Evolutionary conservation across 331 rosid species (phyloP).

Genomic region (Quercus lobata): DNA sequence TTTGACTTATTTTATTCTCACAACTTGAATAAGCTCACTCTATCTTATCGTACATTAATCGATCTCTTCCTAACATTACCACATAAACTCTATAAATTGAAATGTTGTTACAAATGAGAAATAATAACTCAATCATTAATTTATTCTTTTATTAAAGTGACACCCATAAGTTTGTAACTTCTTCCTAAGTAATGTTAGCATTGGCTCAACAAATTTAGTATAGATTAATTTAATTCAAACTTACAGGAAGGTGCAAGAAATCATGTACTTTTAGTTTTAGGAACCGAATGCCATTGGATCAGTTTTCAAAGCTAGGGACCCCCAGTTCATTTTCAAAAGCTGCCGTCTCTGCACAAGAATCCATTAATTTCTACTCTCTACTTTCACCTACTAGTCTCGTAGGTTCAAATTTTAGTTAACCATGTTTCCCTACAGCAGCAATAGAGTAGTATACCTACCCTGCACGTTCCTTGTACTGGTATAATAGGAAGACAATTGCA

Average conservation of each 20-base stretch:
- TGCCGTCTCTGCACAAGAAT: constrained; percentile 7
- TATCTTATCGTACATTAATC: too few relatives aligned
- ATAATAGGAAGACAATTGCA: constrained; percentile 7
- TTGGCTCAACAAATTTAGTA: not conserved
- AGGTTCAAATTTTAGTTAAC: constrained; percentile 30
- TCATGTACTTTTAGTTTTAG: not conserved
- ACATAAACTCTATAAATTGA: too few relatives aligned
- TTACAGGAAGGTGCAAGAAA: constrained; percentile 19
- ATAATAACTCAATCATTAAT: too few relatives aligned
- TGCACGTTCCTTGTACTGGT: constrained; percentile 4
- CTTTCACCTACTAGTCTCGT: constrained; percentile 25
- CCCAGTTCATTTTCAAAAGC: constrained; percentile 16
- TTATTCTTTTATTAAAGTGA: too few relatives aligned
- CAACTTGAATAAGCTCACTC: too few relatives aligned
- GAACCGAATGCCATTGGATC: constrained; percentile 20
- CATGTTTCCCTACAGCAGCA: constrained; percentile 26
- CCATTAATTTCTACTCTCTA: not conserved
- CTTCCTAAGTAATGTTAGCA: not conserved
- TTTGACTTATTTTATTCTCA: too few relatives aligned
- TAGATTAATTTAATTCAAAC: constrained; percentile 13
- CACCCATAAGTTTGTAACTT: too few relatives aligned
- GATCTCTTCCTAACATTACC: too few relatives aligned
- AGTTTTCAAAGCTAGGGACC: constrained; percentile 31
- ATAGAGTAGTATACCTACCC: constrained; percentile 11
- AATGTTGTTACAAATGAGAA: too few relatives aligned